Evolutionary conservation across 352 stramenopile species (phyloP).

Genomic region (Hyaloperonospora brassicae): DNA sequence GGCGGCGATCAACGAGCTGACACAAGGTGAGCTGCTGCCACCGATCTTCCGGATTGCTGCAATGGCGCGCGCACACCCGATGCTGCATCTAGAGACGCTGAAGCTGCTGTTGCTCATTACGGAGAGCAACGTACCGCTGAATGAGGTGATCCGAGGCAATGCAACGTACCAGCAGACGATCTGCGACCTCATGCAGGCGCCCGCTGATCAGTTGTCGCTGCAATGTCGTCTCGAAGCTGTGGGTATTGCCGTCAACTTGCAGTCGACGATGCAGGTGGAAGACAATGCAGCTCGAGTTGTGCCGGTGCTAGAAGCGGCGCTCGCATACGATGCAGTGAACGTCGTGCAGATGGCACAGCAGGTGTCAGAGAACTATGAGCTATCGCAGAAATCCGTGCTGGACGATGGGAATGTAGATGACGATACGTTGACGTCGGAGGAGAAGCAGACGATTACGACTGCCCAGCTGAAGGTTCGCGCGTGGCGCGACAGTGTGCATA

Average conservation of each 20-base stretch:
- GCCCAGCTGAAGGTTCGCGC: constrained; percentile 60
- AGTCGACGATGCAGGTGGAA: constrained; percentile 64
- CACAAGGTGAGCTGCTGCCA: constrained; percentile 59
- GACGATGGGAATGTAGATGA: constrained; percentile 62
- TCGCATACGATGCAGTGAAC: constrained; percentile 74
- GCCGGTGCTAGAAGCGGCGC: constrained; percentile 53
- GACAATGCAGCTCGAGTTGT: constrained; percentile 59
- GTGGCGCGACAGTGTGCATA: constrained; percentile 79
- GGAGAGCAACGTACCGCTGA: constrained; percentile 74
- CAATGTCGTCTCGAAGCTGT: constrained; percentile 50
- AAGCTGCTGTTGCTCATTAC: constrained; percentile 77
- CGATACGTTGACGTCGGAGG: constrained; percentile 49
- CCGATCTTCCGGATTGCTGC: constrained; percentile 68
- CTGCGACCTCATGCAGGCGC: constrained; percentile 56
- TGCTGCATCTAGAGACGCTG: constrained; percentile 69
- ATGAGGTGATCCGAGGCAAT: constrained; percentile 52
- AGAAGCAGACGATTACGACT: constrained; percentile 49
- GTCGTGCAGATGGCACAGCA: constrained; percentile 71
- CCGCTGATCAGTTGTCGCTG: constrained; percentile 41
- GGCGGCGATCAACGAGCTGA: constrained; percentile 73
- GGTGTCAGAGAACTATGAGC: constrained; percentile 44
- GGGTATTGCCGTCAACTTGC: constrained; percentile 74
- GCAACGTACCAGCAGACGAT: constrained; percentile 61
- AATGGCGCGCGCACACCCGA: constrained; percentile 37
- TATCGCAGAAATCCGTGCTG: constrained; percentile 51